Base-by-base conservation (phyloP, 805 yeast genomes). In the Teunomyces tritomae region DNA sequence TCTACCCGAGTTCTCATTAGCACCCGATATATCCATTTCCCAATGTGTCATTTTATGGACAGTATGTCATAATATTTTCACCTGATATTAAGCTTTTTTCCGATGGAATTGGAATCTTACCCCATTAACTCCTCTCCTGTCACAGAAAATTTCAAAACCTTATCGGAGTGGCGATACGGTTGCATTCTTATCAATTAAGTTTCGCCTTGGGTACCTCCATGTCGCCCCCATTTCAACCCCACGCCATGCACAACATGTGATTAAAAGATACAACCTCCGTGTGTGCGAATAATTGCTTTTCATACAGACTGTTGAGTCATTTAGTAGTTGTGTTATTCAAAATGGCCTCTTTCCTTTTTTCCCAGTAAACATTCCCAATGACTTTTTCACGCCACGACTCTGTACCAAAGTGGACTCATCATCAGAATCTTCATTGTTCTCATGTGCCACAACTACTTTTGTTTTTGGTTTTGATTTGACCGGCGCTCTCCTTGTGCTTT, bases 311-410 rank as follows among this genome's bases (percentile, higher is more conserved):
- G 24, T 20, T 20, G 24, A 4, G 24, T 20, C 24, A 20, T 20
- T 20, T 20, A 20, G 16, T 32, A 32, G 9, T 11, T 32, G 30
- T 16, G 34, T 8, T 32, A 39, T 20, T 45, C 40, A 45, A 27
- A 45, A 45, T 10, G 48, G 48, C 30, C 40, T 39, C 14, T 37
- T 34, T 4, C 26, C 27, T 16, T 37, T 37, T 34, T 45, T 43
- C 16, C 44, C 39, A 24, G n/a, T 32, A 27, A 40, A 45, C 29
- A 37, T 26, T 8, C 16, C 30, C 28, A 16, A 28, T 6, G 44
- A 11, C 26, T 44, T 48, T 29, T 48, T 48, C 17, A 40, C 50
- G 27, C 42, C 7, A 5, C 50, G 40, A 8, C 43, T 24, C 39
- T 26, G 40, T 10, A 33, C 37, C 24, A 44, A 32, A 24, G 24